Evolutionary conservation across 352 stramenopile species (phyloP).

Genomic region (Peronospora destructor): DNA sequence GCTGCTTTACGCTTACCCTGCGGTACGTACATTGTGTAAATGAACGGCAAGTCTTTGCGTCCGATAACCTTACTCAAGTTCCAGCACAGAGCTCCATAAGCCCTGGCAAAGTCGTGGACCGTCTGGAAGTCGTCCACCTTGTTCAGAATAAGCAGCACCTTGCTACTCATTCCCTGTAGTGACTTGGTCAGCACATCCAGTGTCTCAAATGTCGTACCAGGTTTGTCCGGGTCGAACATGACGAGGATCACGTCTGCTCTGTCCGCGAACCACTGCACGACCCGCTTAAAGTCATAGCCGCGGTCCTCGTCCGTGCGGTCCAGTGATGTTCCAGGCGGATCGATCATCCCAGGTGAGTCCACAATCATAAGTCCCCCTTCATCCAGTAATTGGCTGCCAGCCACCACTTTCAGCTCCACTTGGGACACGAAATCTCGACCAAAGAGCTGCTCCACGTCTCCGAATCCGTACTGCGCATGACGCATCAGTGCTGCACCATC

Average conservation of each 20-base stretch:
- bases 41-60: constrained; percentile 81
- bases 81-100: constrained; percentile 83
- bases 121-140: constrained; percentile 86
- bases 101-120: constrained; percentile 81
- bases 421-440: constrained; percentile 78
- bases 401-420: constrained; percentile 79
- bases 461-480: constrained; percentile 71
- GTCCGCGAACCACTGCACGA: constrained; percentile 84
- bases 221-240: constrained; percentile 88
- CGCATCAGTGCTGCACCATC: constrained; percentile 68
- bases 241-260: constrained; percentile 81
- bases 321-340: constrained; percentile 55
- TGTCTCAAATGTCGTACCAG: constrained; percentile 83
- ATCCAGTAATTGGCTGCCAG: constrained; percentile 57
- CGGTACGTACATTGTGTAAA: constrained; percentile 87
- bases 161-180: constrained; percentile 67
- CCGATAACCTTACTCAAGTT: constrained; percentile 86
- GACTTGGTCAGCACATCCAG: constrained; percentile 81
- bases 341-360: constrained; percentile 85
- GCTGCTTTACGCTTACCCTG: constrained; percentile 38
- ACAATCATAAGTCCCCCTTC: constrained; percentile 80
- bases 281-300: constrained; percentile 83
- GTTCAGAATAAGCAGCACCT: constrained; percentile 82
- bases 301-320: constrained; percentile 67
- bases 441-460: constrained; percentile 75